Percentiles rank a stretch among this genome's conserved stretches.
Evolutionary conservation across 805 yeast species (phyloP).

Genomic region (Metschnikowia reukaufii): DNA sequence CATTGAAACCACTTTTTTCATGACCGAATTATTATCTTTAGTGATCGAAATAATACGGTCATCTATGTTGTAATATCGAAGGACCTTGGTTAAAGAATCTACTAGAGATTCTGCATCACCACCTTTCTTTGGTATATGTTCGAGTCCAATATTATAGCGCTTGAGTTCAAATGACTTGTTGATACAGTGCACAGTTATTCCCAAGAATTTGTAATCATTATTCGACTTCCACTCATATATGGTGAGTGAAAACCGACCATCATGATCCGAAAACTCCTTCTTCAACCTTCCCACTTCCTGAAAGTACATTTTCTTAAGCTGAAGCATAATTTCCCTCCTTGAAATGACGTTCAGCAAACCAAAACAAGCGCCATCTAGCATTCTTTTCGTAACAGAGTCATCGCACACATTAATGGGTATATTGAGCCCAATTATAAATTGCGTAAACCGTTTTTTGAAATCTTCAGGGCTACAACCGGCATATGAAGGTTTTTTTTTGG

Average conservation of each 20-base stretch:
- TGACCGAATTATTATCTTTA: background rate
- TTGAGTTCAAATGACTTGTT: constrained; percentile 4
- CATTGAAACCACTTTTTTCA: background rate
- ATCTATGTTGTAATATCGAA: background rate
- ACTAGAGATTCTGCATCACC: constrained; percentile 1
- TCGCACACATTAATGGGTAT: constrained; percentile 1
- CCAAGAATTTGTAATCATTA: constrained; percentile 2
- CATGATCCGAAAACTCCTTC: constrained; percentile 2
- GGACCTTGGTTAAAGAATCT: background rate
- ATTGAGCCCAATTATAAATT: background rate
- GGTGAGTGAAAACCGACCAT: constrained; percentile 8
- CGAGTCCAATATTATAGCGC: constrained; percentile 7
- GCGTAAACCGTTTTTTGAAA: constrained; percentile 1
- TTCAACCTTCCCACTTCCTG: constrained; percentile 3
- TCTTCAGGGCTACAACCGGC: constrained; percentile 3
- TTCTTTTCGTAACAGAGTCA: background rate
- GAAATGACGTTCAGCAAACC: constrained; percentile 1
- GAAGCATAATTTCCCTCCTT: background rate
- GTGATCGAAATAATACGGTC: constrained; percentile 3
- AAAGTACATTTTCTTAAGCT: constrained; percentile 3
- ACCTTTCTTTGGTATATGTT: constrained; percentile 6
- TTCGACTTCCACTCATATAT: constrained; percentile 6
- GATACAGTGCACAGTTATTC: constrained; percentile 5
- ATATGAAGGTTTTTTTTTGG: constrained; percentile 1
- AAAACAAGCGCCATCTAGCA: background rate